Percentiles rank a stretch among this genome's conserved stretches.
These are phyloP conservation scores for Solanum chiquidenum DNA, from an alignment of 257 asterid genomes.

Conservation along the genomic window DNA sequence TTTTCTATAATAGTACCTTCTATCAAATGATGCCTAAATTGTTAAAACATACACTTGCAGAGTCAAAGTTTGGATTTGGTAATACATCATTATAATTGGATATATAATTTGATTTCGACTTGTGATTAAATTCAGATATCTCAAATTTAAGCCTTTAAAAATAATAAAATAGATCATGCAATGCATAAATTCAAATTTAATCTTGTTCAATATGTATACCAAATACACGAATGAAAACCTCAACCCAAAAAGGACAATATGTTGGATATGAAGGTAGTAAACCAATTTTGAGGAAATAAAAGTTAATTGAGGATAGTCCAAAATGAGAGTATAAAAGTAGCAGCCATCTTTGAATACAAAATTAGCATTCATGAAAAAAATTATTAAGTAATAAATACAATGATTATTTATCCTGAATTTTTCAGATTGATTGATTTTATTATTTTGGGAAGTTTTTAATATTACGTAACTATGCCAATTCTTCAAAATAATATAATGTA, in stretches of 20 bases:
- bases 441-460: background rate
- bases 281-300: background rate
- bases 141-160: background rate
- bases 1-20: background rate
- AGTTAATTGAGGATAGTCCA: background rate
- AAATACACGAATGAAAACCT: background rate
- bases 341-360: background rate
- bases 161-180: background rate
- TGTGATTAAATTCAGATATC: background rate
- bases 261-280: background rate
- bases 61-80: background rate
- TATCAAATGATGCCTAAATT: background rate
- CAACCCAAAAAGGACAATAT: background rate
- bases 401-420: background rate
- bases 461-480: background rate
- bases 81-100: background rate
- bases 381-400: background rate
- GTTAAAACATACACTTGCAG: background rate
- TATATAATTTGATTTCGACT: background rate
- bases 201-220: rapidly evolving
- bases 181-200: background rate
- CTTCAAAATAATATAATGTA: background rate
- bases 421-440: background rate
- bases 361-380: background rate
- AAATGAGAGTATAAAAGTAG: background rate